Base-by-base conservation (phyloP, 495 filamentous ascomycete species). In the Trichoderma erinaceum region DNA sequence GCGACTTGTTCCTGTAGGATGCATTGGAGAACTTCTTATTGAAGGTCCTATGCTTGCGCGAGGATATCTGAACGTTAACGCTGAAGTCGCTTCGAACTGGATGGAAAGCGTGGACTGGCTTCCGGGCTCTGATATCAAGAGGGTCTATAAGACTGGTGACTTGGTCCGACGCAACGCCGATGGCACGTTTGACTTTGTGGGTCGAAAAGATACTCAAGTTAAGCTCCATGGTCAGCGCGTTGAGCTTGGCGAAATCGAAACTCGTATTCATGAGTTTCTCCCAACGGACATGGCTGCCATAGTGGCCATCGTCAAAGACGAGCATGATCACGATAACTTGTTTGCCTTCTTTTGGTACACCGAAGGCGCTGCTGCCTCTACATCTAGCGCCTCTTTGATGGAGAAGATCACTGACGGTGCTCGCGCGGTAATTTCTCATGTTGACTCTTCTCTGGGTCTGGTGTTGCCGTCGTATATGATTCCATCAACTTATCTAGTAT, bases 191-290 rank as follows among this genome's bases (percentile, higher is more conserved):
- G 78, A 81, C 69, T 80, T 82, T 58, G 75, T 82, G 44, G 74
- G 70, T 71, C 4, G 68, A 75, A 16, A 72, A 69, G 63, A 72
- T 41, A 44, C 64, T n/a, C 75, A 89, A 69, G 84, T 89, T 41
- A 90, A 90, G 72, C 75, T 90, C 13, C 84, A 85, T 23, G 88
- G 88, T 1, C 86, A 89, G 69, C 80, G 88, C 2, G 84, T 90
- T 67, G 88, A 90, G 67, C 74, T 90, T 13, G 85, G 82, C 23
- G 88, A 90, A 68, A 84, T 90, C 65, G 88, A 76, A 67, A n/a
- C 75, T 75, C 32, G 46, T 72, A 8, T 74, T 75, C 71, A 74
- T 6, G 63, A 69, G 46, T 29, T 27, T n/a, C 44, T 25, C 43
- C 64, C 41, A 35, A 68, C 70, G 6, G 12, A 18, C 18, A 16